Percentiles rank a stretch among this genome's conserved stretches.
Evolutionary conservation across 176 grass and related monocot species (phyloP).

Genomic region (Luzula sylvatica): DNA sequence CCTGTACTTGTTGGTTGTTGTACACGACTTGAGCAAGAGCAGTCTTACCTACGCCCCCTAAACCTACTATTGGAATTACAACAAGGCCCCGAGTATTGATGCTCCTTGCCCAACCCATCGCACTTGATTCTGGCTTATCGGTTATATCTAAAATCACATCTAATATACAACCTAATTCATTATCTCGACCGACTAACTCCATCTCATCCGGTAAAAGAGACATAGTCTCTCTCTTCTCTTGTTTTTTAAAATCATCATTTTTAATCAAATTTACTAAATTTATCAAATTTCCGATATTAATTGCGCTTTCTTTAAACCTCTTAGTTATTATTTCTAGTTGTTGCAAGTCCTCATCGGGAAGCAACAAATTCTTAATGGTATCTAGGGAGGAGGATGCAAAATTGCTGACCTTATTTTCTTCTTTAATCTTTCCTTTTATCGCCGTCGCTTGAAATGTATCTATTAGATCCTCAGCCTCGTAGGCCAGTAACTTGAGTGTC

Average conservation of each 20-base stretch:
- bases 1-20: not conserved
- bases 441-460: not conserved
- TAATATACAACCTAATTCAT: slow-evolving; percentile 1
- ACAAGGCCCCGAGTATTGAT: not conserved
- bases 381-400: not conserved
- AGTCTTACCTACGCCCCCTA: slow-evolving; percentile 24
- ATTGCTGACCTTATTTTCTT: not conserved
- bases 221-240: slow-evolving; percentile 2
- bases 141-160: not conserved
- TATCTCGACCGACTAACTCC: not conserved
- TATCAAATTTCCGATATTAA: not conserved
- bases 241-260: not conserved
- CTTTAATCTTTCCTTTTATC: not conserved
- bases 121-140: not conserved
- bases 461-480: not conserved
- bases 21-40: slow-evolving; percentile 19
- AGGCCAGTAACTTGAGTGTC: not conserved
- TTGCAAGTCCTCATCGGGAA: not conserved
- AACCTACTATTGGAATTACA: slow-evolving; percentile 19
- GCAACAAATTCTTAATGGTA: not conserved
- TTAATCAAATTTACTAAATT: not conserved
- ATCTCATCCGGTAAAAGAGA: not conserved
- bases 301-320: not conserved
- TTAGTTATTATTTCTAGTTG: not conserved
- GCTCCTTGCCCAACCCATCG: not conserved